Base-by-base conservation (phyloP, 116 monocot genomes). In the Iris pallida region DNA sequence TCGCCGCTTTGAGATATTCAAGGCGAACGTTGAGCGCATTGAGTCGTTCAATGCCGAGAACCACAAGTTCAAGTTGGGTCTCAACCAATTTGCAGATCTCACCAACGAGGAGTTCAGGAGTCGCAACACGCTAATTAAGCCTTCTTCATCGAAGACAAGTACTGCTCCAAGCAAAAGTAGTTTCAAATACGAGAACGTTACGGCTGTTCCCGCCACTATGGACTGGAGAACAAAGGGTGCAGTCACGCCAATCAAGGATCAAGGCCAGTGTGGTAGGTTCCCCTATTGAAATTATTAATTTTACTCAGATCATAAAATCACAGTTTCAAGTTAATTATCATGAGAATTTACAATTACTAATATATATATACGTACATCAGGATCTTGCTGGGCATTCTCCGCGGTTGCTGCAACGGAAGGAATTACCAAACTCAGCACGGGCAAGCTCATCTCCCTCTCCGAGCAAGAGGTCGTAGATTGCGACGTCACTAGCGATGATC, bases 351-450 rank as follows among this genome's bases (percentile, higher is more conserved):
- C n/a, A n/a, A n/a, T n/a, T n/a, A n/a, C n/a, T n/a, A n/a, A n/a
- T n/a, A n/a, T n/a, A 52, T 56, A 17, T 5, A 13, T 56, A 17
- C 5, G 5, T 13, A 0, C 56, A n/a, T n/a, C n/a, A 56, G 62
- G 43, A 1, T 42, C 43, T 12, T 65, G 65, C 15, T 68, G 55
- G 68, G 68, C 68, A n/a, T 68, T 68, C 68, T 68, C 68, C 41
- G 56, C 56, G 7, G 68, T 68, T 0, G 68, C 56, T 4, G 54
- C 56, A 55, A 68, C 68, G n/a, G n/a, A n/a, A n/a, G n/a, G n/a
- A n/a, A n/a, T n/a, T n/a, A n/a, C n/a, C n/a, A n/a, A n/a, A n/a
- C n/a, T n/a, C n/a, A n/a, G n/a, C n/a, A n/a, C n/a, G n/a, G n/a
- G n/a, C n/a, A n/a, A n/a, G n/a, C n/a, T n/a, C n/a, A n/a, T n/a